phyloP scores from a whole-genome alignment of 2,329 filamentous ascomycete genomes.

The Aspergillus viridinutans region DNA sequence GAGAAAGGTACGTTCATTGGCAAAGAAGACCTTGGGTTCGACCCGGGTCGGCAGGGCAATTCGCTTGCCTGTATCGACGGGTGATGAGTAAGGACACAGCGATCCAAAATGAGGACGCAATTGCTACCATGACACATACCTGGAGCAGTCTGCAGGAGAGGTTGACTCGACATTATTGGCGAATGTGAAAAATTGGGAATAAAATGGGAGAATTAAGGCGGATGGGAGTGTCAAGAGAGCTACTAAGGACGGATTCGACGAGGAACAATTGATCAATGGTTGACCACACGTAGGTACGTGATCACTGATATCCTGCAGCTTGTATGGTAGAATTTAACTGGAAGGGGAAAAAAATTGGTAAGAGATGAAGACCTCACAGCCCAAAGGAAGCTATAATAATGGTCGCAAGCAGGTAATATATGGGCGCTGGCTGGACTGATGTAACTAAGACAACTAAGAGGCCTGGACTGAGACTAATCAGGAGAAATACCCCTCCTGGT shows the following conservation, averaged over 20 bases:
- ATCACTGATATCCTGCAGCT: background rate
- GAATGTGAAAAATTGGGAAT: conserved; percentile 1
- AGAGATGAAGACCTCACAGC: background rate
- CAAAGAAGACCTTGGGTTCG: conserved; percentile 99
- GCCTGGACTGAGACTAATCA: background rate
- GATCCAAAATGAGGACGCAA: background rate
- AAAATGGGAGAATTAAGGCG: background rate
- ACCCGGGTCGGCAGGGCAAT: conserved; percentile 97
- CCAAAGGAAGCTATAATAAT: background rate
- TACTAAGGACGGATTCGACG: background rate
- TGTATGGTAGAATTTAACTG: background rate
- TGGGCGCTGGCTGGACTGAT: background rate
- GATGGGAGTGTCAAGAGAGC: background rate
- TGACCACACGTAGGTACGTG: background rate
- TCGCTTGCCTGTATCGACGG: conserved; percentile 69
- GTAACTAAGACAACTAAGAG: background rate
- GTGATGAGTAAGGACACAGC: conserved; percentile 5
- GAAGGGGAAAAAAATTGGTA: background rate
- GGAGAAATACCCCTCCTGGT: background rate
- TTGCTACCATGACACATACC: conserved; percentile 52
- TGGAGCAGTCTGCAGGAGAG: conserved; percentile 88
- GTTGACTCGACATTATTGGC: conserved; percentile 82
- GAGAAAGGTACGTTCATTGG: conserved; percentile 98
- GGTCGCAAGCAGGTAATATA: background rate
- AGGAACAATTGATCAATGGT: background rate